Evolutionary conservation across 495 filamentous ascomycete genomes (phyloP).

Genomic region (Podospora bellae-mahoneyi): DNA sequence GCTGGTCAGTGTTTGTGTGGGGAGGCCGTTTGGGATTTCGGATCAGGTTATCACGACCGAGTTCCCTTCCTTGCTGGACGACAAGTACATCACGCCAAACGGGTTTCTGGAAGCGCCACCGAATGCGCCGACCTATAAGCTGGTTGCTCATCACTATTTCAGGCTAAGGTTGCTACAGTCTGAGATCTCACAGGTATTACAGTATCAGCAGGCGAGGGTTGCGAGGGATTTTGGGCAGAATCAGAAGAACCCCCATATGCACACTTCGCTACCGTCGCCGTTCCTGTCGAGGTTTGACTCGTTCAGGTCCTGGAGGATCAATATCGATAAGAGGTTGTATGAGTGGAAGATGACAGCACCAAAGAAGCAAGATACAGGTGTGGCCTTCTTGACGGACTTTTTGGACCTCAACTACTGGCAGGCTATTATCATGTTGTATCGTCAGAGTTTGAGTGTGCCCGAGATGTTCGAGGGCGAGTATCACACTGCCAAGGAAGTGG

Average conservation of each 20-base stretch:
- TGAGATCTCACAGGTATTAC: conserved; percentile 89
- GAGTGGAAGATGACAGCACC: conserved; percentile 88
- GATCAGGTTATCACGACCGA: conserved; percentile 94
- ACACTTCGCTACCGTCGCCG: conserved; percentile 73
- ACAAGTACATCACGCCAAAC: conserved; percentile 82
- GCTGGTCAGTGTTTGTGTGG: conserved; percentile 87
- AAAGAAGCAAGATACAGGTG: conserved; percentile 70
- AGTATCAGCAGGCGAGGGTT: conserved; percentile 76
- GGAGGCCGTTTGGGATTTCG: conserved; percentile 86
- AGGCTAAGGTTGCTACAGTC: conserved; percentile 88
- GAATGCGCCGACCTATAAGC: conserved; percentile 71
- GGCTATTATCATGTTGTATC: conserved; percentile 93
- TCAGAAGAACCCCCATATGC: conserved; percentile 65
- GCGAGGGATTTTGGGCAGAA: conserved; percentile 57
- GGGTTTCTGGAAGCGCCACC: conserved; percentile 60
- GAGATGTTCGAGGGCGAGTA: conserved; percentile 76
- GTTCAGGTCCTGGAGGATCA: conserved; percentile 82
- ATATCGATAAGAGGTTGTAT: conserved; percentile 77
- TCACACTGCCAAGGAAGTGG: conserved; percentile 58
- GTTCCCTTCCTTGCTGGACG: conserved; percentile 83
- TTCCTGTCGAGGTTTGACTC: conserved; percentile 81
- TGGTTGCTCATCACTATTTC: conserved; percentile 87
- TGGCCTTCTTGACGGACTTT: conserved; percentile 81
- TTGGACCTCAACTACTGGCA: conserved; percentile 97
- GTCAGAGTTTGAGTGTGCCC: conserved; percentile 87